These are phyloP conservation scores for Rhodotorula sp. DNA, from an alignment of 1,284 basidiomycete species.

Conservation along the genomic window DNA sequence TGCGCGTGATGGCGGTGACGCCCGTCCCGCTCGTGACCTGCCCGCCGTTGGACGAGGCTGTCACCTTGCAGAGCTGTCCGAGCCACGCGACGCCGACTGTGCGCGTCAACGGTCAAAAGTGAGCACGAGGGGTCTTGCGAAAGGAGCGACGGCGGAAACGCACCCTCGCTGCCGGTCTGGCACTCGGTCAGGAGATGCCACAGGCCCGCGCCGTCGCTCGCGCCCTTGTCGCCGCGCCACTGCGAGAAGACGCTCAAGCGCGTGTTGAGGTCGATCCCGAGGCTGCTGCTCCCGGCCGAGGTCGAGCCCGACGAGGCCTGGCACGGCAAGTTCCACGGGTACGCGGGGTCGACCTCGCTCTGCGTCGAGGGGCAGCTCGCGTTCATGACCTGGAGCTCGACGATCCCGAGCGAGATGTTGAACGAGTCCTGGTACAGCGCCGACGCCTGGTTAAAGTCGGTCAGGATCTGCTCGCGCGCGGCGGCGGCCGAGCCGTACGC, in stretches of 20 bases:
- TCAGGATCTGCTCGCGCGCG: conserved; percentile 73
- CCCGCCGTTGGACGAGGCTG: conserved; percentile 23
- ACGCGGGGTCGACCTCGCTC: conserved; percentile 49
- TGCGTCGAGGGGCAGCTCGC: conserved; percentile 57
- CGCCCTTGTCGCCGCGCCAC: conserved; percentile 74
- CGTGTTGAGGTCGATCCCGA: conserved; percentile 58
- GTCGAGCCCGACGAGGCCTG: conserved; percentile 9
- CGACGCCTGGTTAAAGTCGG: conserved; percentile 71
- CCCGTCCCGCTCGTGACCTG: conserved; percentile 63
- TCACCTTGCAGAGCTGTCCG: conserved; percentile 61
- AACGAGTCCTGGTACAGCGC: conserved; percentile 73
- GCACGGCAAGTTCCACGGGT: conserved; percentile 57
- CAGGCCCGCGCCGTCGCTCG: conserved; percentile 58
- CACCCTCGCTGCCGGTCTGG: conserved; percentile 69
- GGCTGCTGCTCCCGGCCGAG: conserved; percentile 17
- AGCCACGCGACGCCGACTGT: conserved; percentile 87
- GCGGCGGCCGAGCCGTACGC: conserved; percentile 64
- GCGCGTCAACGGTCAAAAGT: background rate
- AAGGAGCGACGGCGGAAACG: background rate
- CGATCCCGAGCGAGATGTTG: conserved; percentile 77
- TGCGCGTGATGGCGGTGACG: conserved; percentile 68
- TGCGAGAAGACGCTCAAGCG: conserved; percentile 77
- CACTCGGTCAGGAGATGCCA: conserved; percentile 92
- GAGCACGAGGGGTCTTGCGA: background rate
- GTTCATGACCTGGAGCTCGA: conserved; percentile 72